phyloP scores from a whole-genome alignment of 2,329 filamentous ascomycete genomes.

The Dactylella cylindrospora region DNA sequence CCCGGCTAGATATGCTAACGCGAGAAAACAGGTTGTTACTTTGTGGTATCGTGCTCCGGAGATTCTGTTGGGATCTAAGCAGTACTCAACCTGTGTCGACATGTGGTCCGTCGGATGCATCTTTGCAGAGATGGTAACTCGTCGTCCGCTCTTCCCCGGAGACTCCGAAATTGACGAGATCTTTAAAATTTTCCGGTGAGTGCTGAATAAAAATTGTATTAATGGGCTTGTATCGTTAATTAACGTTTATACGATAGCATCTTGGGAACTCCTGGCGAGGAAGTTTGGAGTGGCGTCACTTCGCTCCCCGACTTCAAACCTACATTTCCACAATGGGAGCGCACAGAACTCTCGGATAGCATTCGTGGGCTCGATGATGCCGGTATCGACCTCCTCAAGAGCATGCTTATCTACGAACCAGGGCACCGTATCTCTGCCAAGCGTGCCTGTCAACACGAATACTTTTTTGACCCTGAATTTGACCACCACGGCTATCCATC shows the following conservation, averaged over 20 bases:
- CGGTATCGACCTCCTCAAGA: conserved; percentile 68
- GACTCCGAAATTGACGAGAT: conserved; percentile 94
- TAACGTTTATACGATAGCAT: conserved; percentile 56
- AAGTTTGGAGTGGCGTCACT: conserved; percentile 86
- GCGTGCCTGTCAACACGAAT: conserved; percentile 79
- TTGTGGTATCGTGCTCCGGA: conserved; percentile 91
- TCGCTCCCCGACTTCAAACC: conserved; percentile 91
- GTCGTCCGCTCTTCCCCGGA: conserved; percentile 87
- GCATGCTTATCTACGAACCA: conserved; percentile 82
- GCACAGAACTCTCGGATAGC: conserved; percentile 66
- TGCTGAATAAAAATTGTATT: conserved; percentile 5
- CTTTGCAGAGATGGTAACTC: conserved; percentile 94
- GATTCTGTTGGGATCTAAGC: conserved; percentile 83
- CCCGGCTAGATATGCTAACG: neutral
- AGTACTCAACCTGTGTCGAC: conserved; percentile 91
- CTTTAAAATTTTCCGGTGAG: conserved; percentile 88
- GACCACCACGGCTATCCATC: conserved; percentile 46
- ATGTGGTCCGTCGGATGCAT: conserved; percentile 97
- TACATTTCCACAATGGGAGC: conserved; percentile 87
- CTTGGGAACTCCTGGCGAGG: conserved; percentile 79
- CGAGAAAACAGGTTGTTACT: conserved; percentile 66
- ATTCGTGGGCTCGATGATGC: conserved; percentile 72
- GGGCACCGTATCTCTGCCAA: conserved; percentile 86
- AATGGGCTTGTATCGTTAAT: neutral
- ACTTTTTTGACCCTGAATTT: conserved; percentile 62